Conservation (phyloP, 805 yeast genomes). For the Yamadazyma nakazawae region DNA sequence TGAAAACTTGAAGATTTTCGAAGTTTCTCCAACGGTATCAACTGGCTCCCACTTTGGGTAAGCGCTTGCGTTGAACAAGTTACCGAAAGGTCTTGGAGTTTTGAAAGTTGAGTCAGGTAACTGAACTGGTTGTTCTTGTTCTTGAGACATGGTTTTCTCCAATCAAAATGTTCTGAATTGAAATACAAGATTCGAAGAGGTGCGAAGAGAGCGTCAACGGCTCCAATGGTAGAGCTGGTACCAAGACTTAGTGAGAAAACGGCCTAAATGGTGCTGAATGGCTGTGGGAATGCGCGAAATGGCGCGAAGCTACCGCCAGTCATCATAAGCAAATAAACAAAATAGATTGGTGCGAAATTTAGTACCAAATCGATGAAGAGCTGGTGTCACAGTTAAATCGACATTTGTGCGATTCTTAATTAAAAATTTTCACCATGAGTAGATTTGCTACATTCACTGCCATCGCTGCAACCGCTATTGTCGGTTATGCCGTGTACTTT, state of each 20-base stretch:
- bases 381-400: neutral
- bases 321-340: too few relatives aligned
- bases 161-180: constrained; percentile 7
- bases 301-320: too few relatives aligned
- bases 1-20: constrained; percentile 45
- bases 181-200: neutral
- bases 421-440: constrained; percentile 9
- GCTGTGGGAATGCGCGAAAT: too few relatives aligned
- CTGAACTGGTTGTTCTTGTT: constrained; percentile 1
- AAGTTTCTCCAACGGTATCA: constrained; percentile 50
- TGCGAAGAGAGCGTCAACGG: neutral
- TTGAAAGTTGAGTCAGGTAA: constrained; percentile 38
- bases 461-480: constrained; percentile 50
- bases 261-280: too few relatives aligned
- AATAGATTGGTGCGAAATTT: too few relatives aligned
- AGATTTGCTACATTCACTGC: constrained; percentile 30
- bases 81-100: constrained; percentile 42
- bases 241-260: too few relatives aligned
- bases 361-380: too few relatives aligned
- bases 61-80: constrained; percentile 34
- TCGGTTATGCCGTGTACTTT: constrained; percentile 82
- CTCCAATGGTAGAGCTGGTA: too few relatives aligned
- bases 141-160: constrained; percentile 6
- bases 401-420: neutral
- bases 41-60: constrained; percentile 52